phyloP scores from a whole-genome alignment of 225 moss, liverwort and hornwort genomes.

The Marchantia paleacea region DNA sequence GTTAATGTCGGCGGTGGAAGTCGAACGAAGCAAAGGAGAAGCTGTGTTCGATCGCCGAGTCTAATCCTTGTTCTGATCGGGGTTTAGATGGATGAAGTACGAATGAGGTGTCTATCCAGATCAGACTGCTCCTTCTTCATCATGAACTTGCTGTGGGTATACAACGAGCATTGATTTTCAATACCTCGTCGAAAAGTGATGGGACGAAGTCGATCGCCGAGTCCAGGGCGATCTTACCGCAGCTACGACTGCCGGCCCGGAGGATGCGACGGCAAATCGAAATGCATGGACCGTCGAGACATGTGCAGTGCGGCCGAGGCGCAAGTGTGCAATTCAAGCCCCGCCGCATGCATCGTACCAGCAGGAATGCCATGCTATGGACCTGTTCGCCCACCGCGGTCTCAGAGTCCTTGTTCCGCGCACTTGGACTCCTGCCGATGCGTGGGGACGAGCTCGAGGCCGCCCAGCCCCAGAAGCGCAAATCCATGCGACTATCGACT shows the following conservation, averaged over 20 bases:
- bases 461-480: background rate
- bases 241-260: constrained; percentile 43
- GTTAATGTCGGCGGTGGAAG: too few species aligned
- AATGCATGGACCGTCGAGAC: constrained; percentile 5
- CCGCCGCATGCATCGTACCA: constrained; percentile 3
- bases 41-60: too few species aligned
- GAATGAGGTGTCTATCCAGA: too few species aligned
- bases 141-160: too few species aligned
- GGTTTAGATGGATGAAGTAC: too few species aligned
- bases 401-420: constrained; percentile 5
- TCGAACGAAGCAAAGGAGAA: too few species aligned
- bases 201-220: too few species aligned
- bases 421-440: constrained; percentile 8
- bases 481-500: constrained; percentile 28
- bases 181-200: too few species aligned
- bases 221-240: background rate
- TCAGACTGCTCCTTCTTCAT: too few species aligned
- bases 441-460: constrained; percentile 12
- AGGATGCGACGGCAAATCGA: constrained; percentile 36
- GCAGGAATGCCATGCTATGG: constrained; percentile 10
- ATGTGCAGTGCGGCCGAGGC: constrained; percentile 23
- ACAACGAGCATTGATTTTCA: too few species aligned
- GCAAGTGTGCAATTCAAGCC: constrained; percentile 7
- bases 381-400: background rate
- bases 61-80: too few species aligned